These are phyloP conservation scores for Mesotaenium endlicherianum DNA, from an alignment of 139 green algal genomes.

Conservation along the genomic window DNA sequence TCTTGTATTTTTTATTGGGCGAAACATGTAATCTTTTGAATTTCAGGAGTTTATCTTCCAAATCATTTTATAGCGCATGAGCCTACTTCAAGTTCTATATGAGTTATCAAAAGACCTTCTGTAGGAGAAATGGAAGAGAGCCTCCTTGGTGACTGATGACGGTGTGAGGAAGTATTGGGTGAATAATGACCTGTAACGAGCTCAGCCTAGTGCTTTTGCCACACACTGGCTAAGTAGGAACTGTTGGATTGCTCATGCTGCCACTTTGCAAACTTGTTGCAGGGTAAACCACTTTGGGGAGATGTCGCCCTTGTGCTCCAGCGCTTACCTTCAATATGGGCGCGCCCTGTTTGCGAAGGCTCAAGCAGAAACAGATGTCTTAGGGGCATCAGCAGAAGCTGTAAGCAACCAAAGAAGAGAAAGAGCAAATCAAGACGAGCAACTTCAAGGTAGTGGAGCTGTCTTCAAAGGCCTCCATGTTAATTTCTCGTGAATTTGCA, in stretches of 20 bases:
- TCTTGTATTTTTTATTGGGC: too few relatives aligned
- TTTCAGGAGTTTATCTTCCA: too few relatives aligned
- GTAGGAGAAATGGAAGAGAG: conserved; percentile 6
- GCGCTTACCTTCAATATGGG: conserved; percentile 71
- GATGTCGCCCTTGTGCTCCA: conserved; percentile 59
- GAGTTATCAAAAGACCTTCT: too few relatives aligned
- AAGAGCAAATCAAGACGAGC: neutral
- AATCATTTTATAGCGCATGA: too few relatives aligned
- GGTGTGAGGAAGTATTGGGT: neutral
- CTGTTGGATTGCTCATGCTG: neutral
- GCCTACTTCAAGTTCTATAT: too few relatives aligned
- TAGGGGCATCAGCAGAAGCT: conserved; percentile 42
- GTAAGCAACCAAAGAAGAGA: conserved; percentile 25
- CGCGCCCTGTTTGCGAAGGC: conserved; percentile 67
- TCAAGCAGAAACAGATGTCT: conserved; percentile 65
- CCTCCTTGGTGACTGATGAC: neutral
- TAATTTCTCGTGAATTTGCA: neutral
- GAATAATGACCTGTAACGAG: neutral
- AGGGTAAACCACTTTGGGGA: conserved; percentile 62
- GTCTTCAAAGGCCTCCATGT: neutral
- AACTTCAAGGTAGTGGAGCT: neutral
- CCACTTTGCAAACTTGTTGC: neutral
- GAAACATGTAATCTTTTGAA: too few relatives aligned
- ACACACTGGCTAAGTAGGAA: conserved; percentile 4
- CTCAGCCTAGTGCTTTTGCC: neutral